These are phyloP conservation scores for Amanita muscaria DNA, from an alignment of 768 basidiomycete genomes.

Conservation along the genomic window DNA sequence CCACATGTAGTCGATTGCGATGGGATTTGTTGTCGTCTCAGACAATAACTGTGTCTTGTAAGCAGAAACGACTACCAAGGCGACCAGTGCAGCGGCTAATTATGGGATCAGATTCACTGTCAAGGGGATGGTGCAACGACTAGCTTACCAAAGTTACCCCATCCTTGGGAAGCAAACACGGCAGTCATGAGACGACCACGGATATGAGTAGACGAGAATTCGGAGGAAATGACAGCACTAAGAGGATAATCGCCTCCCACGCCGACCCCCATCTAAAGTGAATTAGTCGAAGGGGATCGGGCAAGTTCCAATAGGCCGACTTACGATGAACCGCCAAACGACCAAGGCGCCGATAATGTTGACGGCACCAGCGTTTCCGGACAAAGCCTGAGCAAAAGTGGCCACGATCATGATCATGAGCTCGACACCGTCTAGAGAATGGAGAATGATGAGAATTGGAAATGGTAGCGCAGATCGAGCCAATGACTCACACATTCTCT, in stretches of 20 bases:
- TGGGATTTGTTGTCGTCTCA: constrained; percentile 27
- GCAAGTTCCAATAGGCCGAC: constrained; percentile 10
- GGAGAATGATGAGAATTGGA: background rate
- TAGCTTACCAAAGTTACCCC: constrained; percentile 68
- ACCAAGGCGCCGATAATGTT: constrained; percentile 69
- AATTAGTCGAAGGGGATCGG: constrained; percentile 1
- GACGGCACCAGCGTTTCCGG: constrained; percentile 58
- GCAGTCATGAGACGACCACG: constrained; percentile 87
- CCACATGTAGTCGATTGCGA: constrained; percentile 71
- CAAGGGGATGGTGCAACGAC: background rate
- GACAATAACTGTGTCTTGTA: constrained; percentile 53
- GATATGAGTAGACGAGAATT: constrained; percentile 70
- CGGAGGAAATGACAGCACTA: constrained; percentile 79
- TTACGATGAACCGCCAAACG: constrained; percentile 72
- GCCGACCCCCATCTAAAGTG: constrained; percentile 58
- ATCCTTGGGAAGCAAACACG: constrained; percentile 81
- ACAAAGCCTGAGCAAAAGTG: constrained; percentile 73
- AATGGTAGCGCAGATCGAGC: background rate
- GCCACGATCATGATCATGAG: constrained; percentile 77
- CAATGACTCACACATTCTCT: constrained; percentile 62
- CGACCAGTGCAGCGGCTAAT: constrained; percentile 57
- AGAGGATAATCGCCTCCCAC: constrained; percentile 89
- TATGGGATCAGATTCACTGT: background rate
- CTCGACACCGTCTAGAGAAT: constrained; percentile 52
- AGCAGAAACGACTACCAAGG: constrained; percentile 51